Evolutionary conservation across 805 yeast genomes (phyloP).

Genomic region (Hemisphaericaspora nanyangensis): DNA sequence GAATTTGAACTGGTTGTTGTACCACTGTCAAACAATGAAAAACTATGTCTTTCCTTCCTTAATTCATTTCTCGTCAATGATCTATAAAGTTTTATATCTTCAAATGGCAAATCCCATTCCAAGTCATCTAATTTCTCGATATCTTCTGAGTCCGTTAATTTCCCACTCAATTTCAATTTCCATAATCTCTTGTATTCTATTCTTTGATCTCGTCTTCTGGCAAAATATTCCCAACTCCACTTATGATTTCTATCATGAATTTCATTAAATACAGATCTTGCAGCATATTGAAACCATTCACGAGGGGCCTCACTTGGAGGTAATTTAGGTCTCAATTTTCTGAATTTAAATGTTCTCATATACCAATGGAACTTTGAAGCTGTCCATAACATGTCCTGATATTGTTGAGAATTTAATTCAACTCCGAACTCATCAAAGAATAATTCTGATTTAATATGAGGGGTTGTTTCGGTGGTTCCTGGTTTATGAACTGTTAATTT

Average conservation of each 20-base stretch:
- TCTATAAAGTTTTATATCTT: constrained; percentile 82
- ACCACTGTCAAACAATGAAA: constrained; percentile 5
- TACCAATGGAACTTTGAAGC: constrained; percentile 80
- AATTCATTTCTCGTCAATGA: constrained; percentile 69
- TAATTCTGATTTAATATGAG: constrained; percentile 71
- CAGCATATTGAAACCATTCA: constrained; percentile 82
- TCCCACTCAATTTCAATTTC: constrained; percentile 51
- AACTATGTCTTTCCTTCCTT: constrained; percentile 46
- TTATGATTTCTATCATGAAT: constrained; percentile 74
- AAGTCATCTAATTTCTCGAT: constrained; percentile 43
- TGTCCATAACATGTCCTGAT: constrained; percentile 75
- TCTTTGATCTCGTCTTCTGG: constrained; percentile 68
- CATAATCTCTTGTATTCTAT: constrained; percentile 63
- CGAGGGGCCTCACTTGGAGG: constrained; percentile 59
- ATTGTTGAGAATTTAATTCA: constrained; percentile 79
- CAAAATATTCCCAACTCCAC: constrained; percentile 88
- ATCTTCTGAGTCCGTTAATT: constrained; percentile 21
- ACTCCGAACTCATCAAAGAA: constrained; percentile 88
- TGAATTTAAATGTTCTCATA: constrained; percentile 69
- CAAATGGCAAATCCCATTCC: constrained; percentile 61
- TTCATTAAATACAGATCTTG: constrained; percentile 68
- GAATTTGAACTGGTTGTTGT: constrained; percentile 15
- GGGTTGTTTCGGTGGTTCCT: constrained; percentile 64
- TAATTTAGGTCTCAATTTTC: constrained; percentile 61
- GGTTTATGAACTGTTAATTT: constrained; percentile 74